Evolutionary conservation across 768 basidiomycete species (phyloP), one percentile per base, ranked within the genome.

Genomic region (Tephrocybe sp.): DNA sequence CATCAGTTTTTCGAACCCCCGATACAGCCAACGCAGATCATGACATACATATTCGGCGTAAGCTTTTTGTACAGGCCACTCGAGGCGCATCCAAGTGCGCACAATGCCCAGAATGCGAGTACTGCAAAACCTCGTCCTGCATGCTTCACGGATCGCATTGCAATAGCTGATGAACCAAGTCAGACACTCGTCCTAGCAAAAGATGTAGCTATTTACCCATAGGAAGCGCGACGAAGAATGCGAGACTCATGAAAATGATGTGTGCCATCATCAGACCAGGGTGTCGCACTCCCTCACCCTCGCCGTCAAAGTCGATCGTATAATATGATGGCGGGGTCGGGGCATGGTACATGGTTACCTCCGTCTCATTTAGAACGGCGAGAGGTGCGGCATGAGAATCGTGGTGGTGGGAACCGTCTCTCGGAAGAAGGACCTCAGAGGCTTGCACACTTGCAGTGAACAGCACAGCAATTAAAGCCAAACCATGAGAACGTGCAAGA

Each of bases 31-130:
- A 32, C 16, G 58, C 51, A 51, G 58, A 69, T 54, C 47, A 75
- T n/a, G n/a, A n/a, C 86, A 61, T 67, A 94, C 87, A 93, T 84
- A 66, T 95, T 77, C 2, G 91, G 90, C 0, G 91, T 92, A 43
- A 86, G 65, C 55, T 89, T 89, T 36, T 74, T 75, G 67, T 98
- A 97, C 19, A 89, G 63, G 2, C 76, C 75, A 58, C 86, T 86
- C 18, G 85, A 68, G 12, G 82, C 73, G 63, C 86, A 80, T 4
- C 90, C 91, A 32, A 95, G 63, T 1, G 72, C 65, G 44, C 76
- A 70, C 18, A 89, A 71, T 11, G 57, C 67, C 61, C 87, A 86
- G 69, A 93, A 94, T 0, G 72, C 69, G 24, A 80, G 42, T n/a
- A 85, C 76, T 6, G 76, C 74, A 13, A 86, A 40, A 19, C 75